Conservation (phyloP, 2,329 filamentous ascomycete genomes). For the Colletotrichum neosansevieriae region DNA sequence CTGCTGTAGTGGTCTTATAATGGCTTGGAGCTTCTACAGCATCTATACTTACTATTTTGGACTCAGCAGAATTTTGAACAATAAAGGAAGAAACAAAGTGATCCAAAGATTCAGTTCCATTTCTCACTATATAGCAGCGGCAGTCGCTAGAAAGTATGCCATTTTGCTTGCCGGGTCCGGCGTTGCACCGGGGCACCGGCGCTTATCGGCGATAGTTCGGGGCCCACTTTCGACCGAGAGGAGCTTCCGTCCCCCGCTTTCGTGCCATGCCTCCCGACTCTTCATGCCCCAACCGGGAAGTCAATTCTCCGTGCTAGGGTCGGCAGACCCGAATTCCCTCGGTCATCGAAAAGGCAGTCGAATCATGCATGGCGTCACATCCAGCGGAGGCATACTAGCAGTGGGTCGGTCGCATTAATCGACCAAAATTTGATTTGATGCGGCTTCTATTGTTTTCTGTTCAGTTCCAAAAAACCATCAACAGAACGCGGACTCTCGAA, state of each 20-base stretch:
- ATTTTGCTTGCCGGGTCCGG: neutral
- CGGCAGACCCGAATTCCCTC: too few species aligned
- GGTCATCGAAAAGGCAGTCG: neutral
- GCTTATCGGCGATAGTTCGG: neutral
- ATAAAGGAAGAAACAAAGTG: too few species aligned
- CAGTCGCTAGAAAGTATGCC: neutral
- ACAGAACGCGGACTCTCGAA: too few species aligned
- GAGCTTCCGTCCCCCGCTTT: neutral
- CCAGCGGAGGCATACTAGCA: neutral
- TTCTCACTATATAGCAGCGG: too few species aligned
- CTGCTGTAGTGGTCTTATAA: too few species aligned
- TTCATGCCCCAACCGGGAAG: neutral
- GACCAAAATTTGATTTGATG: conserved; percentile 18
- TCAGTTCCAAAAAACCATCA: neutral
- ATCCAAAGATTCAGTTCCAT: too few species aligned
- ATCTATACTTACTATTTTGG: too few species aligned
- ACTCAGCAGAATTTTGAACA: too few species aligned
- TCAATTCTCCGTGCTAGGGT: neutral
- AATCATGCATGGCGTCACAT: conserved; percentile 24
- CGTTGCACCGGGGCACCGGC: neutral
- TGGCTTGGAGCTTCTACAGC: too few species aligned
- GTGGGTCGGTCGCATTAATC: conserved; percentile 29
- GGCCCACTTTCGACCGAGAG: neutral
- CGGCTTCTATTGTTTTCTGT: neutral
- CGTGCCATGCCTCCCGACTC: neutral